Evolutionary conservation across 306 rosid genomes (phyloP).

Genomic region (Dalbergia cochinchinensis): DNA sequence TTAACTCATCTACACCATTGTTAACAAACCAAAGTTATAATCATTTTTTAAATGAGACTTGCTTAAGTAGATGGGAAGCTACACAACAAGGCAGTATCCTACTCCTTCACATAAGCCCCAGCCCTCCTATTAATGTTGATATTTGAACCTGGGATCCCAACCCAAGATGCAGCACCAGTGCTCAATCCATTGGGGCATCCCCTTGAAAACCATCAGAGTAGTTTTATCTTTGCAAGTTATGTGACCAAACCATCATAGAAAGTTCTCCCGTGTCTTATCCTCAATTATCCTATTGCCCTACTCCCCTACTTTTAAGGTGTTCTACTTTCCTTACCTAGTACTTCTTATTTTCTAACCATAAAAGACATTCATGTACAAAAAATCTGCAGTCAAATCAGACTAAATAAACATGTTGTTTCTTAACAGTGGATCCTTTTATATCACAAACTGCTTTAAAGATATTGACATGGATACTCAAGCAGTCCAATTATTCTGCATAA

Average conservation of each 20-base stretch:
- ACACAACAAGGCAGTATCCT: conserved; percentile 27
- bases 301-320: conserved; percentile 15
- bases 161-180: background rate
- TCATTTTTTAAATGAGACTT: conserved; percentile 30
- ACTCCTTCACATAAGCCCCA: conserved; percentile 11
- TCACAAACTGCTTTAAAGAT: conserved; percentile 14
- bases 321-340: conserved; percentile 1
- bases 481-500: conserved; percentile 10
- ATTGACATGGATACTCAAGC: background rate
- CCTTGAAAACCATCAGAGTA: background rate
- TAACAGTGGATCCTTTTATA: conserved; percentile 20
- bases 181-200: background rate
- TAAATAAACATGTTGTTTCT: conserved; percentile 34
- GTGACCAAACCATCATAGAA: conserved; percentile 5
- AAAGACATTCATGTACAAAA: background rate
- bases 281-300: conserved; percentile 3
- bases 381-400: conserved; percentile 2
- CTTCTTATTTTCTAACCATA: conserved; percentile 1
- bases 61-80: conserved; percentile 35
- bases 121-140: background rate
- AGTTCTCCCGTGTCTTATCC: conserved; percentile 1
- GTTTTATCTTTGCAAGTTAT: background rate
- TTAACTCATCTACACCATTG: background rate
- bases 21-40: conserved; percentile 32
- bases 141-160: background rate